Conservation (phyloP, 768 basidiomycete genomes). For the Lactarius vividus region DNA sequence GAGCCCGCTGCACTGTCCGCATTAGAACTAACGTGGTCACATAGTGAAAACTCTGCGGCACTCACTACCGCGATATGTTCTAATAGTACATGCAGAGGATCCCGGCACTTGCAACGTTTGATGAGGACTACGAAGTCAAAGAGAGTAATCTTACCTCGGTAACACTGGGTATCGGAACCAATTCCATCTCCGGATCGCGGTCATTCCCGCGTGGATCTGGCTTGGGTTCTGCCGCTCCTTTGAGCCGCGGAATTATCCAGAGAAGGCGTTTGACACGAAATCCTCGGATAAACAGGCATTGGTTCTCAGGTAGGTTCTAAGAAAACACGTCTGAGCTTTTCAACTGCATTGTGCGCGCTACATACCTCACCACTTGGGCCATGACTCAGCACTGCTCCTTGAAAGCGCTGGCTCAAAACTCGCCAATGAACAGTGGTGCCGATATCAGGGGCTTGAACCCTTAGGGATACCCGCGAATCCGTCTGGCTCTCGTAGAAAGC, state of each 20-base stretch:
- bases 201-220: not conserved
- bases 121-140: not conserved
- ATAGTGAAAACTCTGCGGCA: no score
- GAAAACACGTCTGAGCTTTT: not conserved
- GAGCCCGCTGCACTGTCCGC: no score
- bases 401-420: not conserved
- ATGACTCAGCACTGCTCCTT: not conserved
- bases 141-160: not conserved
- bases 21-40: no score
- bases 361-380: not conserved
- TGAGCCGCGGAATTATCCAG: not conserved
- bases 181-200: not conserved
- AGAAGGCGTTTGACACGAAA: not conserved
- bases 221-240: not conserved
- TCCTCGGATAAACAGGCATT: not conserved
- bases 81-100: no score
- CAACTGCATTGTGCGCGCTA: not conserved
- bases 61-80: no score
- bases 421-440: not conserved
- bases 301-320: not conserved
- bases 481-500: not conserved
- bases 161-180: not conserved
- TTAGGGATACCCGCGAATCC: not conserved
- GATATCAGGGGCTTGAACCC: not conserved
- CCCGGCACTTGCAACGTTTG: no score